A percentile compares a stretch with the other conserved stretches of the same genome.
phyloP scores from a whole-genome alignment of 441 rosid genomes.

The Lepidium campestre region DNA sequence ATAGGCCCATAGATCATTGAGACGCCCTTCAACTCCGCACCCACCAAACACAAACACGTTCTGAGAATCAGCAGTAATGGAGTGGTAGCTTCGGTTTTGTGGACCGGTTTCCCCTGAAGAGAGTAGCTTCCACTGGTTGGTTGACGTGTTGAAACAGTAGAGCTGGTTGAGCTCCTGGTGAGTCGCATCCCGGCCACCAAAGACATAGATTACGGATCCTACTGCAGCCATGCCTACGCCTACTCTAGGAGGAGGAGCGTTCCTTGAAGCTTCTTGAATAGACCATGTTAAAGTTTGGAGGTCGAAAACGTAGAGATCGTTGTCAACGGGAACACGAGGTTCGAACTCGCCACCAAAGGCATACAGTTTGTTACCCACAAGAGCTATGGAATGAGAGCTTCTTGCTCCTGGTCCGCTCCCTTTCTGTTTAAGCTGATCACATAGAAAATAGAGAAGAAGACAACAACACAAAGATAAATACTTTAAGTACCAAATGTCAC shows the following conservation, averaged over 20 bases:
- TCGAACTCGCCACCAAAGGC: slow-evolving; percentile 78
- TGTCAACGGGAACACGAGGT: slow-evolving; percentile 89
- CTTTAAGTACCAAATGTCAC: background rate
- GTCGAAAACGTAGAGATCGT: slow-evolving; percentile 64
- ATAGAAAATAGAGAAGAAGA: background rate
- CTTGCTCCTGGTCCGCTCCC: slow-evolving; percentile 88
- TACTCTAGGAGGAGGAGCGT: slow-evolving; percentile 83
- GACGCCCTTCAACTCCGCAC: slow-evolving; percentile 72
- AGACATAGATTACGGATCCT: slow-evolving; percentile 52
- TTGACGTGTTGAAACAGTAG: slow-evolving; percentile 57
- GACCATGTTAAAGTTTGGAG: slow-evolving; percentile 61
- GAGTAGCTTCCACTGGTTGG: slow-evolving; percentile 60
- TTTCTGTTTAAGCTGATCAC: slow-evolving; percentile 59
- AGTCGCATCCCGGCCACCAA: slow-evolving; percentile 72
- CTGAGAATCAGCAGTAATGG: slow-evolving; percentile 47
- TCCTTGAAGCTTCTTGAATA: slow-evolving; percentile 47
- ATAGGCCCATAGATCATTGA: slow-evolving; percentile 78
- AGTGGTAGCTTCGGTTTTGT: slow-evolving; percentile 78
- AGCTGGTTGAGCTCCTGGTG: slow-evolving; percentile 71
- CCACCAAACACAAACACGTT: slow-evolving; percentile 77
- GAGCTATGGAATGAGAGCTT: slow-evolving; percentile 84
- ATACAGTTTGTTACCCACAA: slow-evolving; percentile 61
- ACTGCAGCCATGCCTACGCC: slow-evolving; percentile 81
- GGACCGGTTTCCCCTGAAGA: slow-evolving; percentile 51
- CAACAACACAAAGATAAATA: background rate